phyloP scores from a whole-genome alignment of 257 asterid genomes.

The Linaria vulgaris region DNA sequence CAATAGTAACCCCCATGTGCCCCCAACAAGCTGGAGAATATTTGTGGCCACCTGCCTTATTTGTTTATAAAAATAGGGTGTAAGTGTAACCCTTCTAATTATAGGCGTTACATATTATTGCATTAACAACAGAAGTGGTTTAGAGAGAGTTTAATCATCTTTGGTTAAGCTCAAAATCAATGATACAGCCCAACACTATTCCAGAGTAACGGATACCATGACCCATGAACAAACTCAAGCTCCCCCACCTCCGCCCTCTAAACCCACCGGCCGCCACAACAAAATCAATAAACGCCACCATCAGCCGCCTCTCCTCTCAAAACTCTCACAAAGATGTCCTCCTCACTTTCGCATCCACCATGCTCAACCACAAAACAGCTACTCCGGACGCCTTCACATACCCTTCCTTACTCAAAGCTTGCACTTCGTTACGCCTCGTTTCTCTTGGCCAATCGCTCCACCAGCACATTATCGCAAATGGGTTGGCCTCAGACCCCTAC shows the following conservation, averaged over 20 bases:
- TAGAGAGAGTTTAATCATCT: no score
- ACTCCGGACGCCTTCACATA: constrained; percentile 71
- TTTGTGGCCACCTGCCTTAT: no score
- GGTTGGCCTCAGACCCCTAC: constrained; percentile 63
- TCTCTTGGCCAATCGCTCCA: constrained; percentile 62
- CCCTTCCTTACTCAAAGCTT: constrained; percentile 76
- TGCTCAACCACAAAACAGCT: constrained; percentile 45
- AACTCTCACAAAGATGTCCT: constrained; percentile 59
- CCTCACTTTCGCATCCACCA: constrained; percentile 38
- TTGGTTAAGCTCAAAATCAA: no score
- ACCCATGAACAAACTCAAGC: constrained; percentile 49
- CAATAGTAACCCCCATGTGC: no score
- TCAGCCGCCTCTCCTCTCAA: constrained; percentile 62
- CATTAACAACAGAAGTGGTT: no score
- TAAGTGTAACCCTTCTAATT: no score
- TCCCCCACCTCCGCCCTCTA: constrained; percentile 21
- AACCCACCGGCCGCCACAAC: constrained; percentile 30
- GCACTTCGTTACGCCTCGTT: constrained; percentile 54
- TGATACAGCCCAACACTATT: no score
- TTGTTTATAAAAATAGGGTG: no score
- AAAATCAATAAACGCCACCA: constrained; percentile 52
- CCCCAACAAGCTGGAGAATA: no score
- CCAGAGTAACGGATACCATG: constrained; percentile 19
- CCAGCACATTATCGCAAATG: constrained; percentile 54
- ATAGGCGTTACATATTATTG: no score